These are phyloP conservation scores for Mucor saturninus DNA, from an alignment of 371 early-diverging fungal genomes.

Conservation along the genomic window DNA sequence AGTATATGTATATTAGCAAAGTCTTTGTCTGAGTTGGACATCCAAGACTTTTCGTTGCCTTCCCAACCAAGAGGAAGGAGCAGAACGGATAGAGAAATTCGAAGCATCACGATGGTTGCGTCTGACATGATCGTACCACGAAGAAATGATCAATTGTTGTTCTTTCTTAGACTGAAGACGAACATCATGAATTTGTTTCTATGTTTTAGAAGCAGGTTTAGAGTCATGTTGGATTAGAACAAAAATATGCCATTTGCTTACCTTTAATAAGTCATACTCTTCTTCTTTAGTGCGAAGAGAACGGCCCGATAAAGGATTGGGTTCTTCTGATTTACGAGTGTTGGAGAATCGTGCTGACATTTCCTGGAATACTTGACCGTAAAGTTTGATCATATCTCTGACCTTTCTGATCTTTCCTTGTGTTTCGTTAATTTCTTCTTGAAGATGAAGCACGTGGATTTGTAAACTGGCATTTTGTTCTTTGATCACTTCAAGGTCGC, in stretches of 20 bases:
- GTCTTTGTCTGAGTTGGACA: constrained; percentile 61
- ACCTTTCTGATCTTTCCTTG: constrained; percentile 75
- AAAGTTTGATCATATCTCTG: constrained; percentile 70
- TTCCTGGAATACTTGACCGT: constrained; percentile 60
- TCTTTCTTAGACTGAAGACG: constrained; percentile 70
- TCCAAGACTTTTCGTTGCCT: constrained; percentile 69
- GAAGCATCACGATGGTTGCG: constrained; percentile 62
- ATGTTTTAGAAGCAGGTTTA: constrained; percentile 22
- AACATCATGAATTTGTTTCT: constrained; percentile 73
- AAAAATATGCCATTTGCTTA: constrained; percentile 24
- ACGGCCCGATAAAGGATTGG: constrained; percentile 27
- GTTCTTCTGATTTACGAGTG: constrained; percentile 34
- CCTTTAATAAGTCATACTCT: constrained; percentile 75
- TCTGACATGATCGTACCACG: constrained; percentile 73
- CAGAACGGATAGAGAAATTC: constrained; percentile 51
- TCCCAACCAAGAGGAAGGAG: constrained; percentile 78
- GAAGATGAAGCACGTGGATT: constrained; percentile 62
- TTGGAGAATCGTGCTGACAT: constrained; percentile 45
- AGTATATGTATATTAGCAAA: constrained; percentile 32
- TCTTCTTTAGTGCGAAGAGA: constrained; percentile 63
- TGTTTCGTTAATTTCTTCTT: constrained; percentile 74
- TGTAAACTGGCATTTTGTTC: constrained; percentile 67
- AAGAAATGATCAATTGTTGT: constrained; percentile 73
- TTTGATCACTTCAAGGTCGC: constrained; percentile 61
- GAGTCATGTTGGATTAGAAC: constrained; percentile 11